Evolutionary conservation across 495 filamentous ascomycete species (phyloP), one percentile per base, ranked within the genome.

Genomic region (Polyplosphaeria fusca): DNA sequence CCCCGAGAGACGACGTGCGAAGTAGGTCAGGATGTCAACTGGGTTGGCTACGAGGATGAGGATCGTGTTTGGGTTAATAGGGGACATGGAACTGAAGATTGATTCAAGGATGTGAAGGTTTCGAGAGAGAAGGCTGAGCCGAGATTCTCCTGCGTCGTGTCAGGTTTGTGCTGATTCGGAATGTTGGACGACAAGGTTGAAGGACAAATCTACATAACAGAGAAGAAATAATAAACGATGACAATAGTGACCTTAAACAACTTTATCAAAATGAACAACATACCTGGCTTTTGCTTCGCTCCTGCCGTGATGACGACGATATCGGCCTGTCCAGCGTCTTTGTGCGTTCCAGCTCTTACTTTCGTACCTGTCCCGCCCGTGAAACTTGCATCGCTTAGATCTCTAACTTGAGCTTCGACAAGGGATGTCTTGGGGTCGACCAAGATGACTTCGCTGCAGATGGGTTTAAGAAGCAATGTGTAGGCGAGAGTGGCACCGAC

Each of bases 241-340:
- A n/a, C n/a, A n/a, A n/a, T n/a, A n/a, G n/a, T n/a, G n/a, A n/a
- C n/a, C n/a, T n/a, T n/a, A n/a, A n/a, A n/a, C 26, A 13, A 49
- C n/a, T 48, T 14, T 32, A 24, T 12, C 25, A 11, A 35, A 46
- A 22, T 11, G n/a, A n/a, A n/a, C n/a, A n/a, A 42, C 55, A 5
- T 56, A 56, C 61, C 61, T 30, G 25, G 19, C 25, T 59, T 60
- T 48, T 69, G 69, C 48, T 72, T 77, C 2, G 76, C 72, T 7
- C 76, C 76, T 4, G 73, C 73, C 11, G 75, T 76, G 38, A 77
- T 69, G 30, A 77, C 67, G 20, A 79, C 65, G 19, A 79, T 71
- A 58, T 77, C 74, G 16, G 68, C 71, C 45, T 75, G 67, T 25
- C 70, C 64, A 4, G 74, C 75, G 35, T 79, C 76, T 35, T 35